A percentile compares a stretch with the other conserved stretches of the same genome.
These are phyloP conservation scores for Graphiopsis chlorocephala DNA, from an alignment of 2,329 filamentous ascomycete species.

Conservation along the genomic window DNA sequence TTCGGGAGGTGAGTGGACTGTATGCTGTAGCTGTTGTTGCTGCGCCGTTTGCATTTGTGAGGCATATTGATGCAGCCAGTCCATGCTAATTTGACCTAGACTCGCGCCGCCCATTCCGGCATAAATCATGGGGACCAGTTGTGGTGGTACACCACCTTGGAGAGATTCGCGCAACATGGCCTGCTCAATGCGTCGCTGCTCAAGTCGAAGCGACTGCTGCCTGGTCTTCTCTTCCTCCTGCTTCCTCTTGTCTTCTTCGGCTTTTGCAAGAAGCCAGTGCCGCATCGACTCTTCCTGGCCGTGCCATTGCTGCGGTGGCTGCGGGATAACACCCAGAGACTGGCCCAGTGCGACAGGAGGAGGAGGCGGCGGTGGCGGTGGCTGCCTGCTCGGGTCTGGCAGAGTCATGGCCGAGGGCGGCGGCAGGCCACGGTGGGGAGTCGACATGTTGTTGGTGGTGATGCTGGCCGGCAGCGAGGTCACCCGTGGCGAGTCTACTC, in stretches of 20 bases:
- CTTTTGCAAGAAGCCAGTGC: slow-evolving; percentile 50
- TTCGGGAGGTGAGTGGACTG: slow-evolving; percentile 40
- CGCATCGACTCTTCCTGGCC: slow-evolving; percentile 52
- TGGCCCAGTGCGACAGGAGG: slow-evolving; percentile 38
- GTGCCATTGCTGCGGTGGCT: slow-evolving; percentile 43
- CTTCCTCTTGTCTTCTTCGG: slow-evolving; percentile 52
- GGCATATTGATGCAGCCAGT: slow-evolving; percentile 52
- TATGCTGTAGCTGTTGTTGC: slow-evolving; percentile 33
- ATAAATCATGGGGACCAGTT: slow-evolving; percentile 54
- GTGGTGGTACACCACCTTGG: slow-evolving; percentile 50
- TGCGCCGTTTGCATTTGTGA: slow-evolving; percentile 45
- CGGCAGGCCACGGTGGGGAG: slow-evolving; percentile 53
- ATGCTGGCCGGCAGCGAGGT: slow-evolving; percentile 42
- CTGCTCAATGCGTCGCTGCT: slow-evolving; percentile 53
- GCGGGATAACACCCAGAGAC: slow-evolving; percentile 37
- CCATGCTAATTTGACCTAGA: slow-evolving; percentile 47
- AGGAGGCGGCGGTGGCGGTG: slow-evolving; percentile 21
- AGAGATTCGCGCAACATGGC: slow-evolving; percentile 53
- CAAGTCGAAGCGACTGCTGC: slow-evolving; percentile 49
- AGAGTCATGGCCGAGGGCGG: slow-evolving; percentile 53
- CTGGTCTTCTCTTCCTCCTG: slow-evolving; percentile 55
- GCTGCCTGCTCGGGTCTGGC: slow-evolving; percentile 45
- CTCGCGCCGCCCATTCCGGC: slow-evolving; percentile 50
- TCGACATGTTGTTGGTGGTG: slow-evolving; percentile 44
- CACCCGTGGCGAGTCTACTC: slow-evolving; percentile 37